Evolutionary conservation across 805 yeast genomes (phyloP).

Genomic region (Isabelozyma gotoi): DNA sequence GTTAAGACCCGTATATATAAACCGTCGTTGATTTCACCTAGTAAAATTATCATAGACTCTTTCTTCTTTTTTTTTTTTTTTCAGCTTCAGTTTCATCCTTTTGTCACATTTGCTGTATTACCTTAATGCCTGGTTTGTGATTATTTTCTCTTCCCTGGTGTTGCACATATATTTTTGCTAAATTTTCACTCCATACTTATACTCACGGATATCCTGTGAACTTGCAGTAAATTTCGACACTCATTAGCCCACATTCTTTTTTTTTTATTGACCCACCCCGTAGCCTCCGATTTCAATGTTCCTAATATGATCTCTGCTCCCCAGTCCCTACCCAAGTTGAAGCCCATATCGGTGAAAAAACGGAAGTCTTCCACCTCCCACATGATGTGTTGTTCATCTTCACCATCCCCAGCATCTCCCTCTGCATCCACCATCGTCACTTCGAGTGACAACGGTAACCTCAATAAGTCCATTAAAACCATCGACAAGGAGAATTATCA

Average conservation of each 20-base stretch:
- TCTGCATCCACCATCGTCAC: background rate
- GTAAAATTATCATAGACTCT: too few species aligned
- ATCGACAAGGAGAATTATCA: constrained; percentile 34
- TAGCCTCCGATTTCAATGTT: background rate
- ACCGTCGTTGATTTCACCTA: too few species aligned
- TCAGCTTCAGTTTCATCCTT: background rate
- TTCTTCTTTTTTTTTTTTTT: too few species aligned
- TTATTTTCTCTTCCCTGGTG: background rate
- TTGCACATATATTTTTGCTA: too few species aligned
- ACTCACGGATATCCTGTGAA: background rate
- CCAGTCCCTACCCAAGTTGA: background rate
- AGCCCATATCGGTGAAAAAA: background rate
- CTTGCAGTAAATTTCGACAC: too few species aligned
- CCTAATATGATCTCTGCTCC: background rate
- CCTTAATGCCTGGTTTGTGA: background rate
- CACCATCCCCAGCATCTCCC: background rate
- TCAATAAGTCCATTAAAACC: constrained; percentile 8
- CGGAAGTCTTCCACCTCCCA: background rate
- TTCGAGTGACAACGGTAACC: background rate
- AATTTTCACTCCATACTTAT: background rate
- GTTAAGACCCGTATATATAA: too few species aligned
- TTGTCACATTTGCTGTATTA: background rate
- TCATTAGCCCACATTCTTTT: too few species aligned
- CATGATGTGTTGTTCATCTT: background rate
- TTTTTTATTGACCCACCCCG: background rate